A percentile compares a stretch with the other conserved stretches of the same genome.
These are phyloP conservation scores for Phialocephala sp. DNA, from an alignment of 2,329 filamentous ascomycete species.

Conservation along the genomic window DNA sequence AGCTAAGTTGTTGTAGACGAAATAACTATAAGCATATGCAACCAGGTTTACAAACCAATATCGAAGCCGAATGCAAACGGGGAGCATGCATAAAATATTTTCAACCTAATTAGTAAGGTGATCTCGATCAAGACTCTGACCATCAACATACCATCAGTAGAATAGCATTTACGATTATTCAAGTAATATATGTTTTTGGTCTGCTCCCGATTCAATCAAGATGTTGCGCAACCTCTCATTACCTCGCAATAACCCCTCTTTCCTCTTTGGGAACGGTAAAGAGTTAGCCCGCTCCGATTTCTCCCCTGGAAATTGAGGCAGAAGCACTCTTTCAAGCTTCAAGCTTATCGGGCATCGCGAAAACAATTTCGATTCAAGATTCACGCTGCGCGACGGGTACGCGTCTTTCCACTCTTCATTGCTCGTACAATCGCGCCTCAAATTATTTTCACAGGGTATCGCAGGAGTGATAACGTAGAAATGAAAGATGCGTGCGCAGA, in stretches of 20 bases:
- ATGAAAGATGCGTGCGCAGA: background rate
- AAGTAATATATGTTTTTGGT: no score
- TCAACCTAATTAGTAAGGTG: background rate
- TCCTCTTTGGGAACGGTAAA: background rate
- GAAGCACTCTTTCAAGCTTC: no score
- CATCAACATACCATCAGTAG: no score
- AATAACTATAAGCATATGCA: no score
- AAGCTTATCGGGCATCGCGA: no score
- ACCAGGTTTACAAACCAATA: no score
- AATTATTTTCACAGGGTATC: background rate
- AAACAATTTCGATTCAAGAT: conserved; percentile 7
- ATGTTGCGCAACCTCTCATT: no score
- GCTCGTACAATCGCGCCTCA: background rate
- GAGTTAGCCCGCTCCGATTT: background rate
- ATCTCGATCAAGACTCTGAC: background rate
- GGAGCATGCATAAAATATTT: no score
- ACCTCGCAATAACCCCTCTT: background rate
- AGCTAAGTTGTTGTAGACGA: no score
- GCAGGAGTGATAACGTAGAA: background rate
- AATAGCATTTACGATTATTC: no score
- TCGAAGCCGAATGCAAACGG: no score
- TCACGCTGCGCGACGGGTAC: background rate
- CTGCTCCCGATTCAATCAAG: no score
- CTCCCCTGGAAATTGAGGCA: background rate
- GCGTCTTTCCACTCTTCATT: background rate